Percentiles rank a stretch among this genome's conserved stretches.
phyloP scores from a whole-genome alignment of 2,329 filamentous ascomycete genomes.

The Nakataea oryzae region DNA sequence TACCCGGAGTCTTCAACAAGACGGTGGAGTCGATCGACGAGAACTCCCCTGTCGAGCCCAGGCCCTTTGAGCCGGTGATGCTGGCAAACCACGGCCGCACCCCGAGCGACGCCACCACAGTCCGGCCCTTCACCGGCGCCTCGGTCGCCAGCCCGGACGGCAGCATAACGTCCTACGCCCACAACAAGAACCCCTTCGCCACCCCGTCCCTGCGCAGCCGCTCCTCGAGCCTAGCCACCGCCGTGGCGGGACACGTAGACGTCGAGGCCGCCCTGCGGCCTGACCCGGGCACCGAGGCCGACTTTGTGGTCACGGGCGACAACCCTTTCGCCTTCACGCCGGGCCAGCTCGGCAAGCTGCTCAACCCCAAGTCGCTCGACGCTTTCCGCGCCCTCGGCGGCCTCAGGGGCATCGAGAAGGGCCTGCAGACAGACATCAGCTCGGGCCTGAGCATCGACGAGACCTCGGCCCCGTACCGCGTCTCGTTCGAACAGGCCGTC shows the following conservation, averaged over 20 bases:
- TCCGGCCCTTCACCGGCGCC: not conserved
- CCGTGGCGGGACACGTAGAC: constrained; percentile 5
- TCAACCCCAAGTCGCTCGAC: constrained; percentile 68
- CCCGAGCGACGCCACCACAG: not conserved
- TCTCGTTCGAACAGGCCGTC: not conserved
- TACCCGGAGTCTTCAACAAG: constrained; percentile 51
- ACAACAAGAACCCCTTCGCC: constrained; percentile 10
- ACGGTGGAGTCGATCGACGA: constrained; percentile 6
- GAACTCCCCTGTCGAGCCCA: not conserved
- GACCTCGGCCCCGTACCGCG: constrained; percentile 10
- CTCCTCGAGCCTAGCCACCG: not conserved
- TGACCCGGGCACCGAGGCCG: constrained; percentile 60
- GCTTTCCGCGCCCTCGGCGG: constrained; percentile 71
- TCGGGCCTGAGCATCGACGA: constrained; percentile 67
- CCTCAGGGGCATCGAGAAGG: constrained; percentile 61
- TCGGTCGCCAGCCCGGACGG: constrained; percentile 8
- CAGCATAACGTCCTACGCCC: constrained; percentile 12
- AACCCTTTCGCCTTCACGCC: constrained; percentile 66
- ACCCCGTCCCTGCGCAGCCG: not conserved
- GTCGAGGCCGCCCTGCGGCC: constrained; percentile 50
- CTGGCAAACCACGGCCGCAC: not conserved
- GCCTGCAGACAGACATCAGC: constrained; percentile 53
- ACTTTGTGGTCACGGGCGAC: constrained; percentile 51
- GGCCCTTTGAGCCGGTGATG: not conserved
- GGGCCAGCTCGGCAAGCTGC: constrained; percentile 64